Evolutionary conservation across 2,329 filamentous ascomycete species (phyloP).

Genomic region (Cadophora malorum): DNA sequence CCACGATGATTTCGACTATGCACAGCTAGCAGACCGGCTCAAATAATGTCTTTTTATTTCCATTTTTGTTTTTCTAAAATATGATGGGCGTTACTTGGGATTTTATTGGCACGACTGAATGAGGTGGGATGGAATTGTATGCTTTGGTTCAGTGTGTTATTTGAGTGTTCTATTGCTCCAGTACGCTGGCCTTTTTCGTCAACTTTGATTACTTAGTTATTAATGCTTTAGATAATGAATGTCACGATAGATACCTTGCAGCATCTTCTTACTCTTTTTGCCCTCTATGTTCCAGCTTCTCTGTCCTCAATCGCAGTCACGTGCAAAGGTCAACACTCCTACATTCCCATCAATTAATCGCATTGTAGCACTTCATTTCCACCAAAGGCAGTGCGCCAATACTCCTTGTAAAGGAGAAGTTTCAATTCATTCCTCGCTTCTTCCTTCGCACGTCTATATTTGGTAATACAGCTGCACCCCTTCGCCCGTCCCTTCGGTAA

Average conservation of each 20-base stretch:
- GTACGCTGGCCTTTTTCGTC: constrained; percentile 12
- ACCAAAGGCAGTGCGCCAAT: background rate
- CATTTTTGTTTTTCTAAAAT: background rate
- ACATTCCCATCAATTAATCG: background rate
- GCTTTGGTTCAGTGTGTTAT: constrained; percentile 13
- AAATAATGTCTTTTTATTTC: constrained; percentile 21
- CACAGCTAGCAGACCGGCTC: constrained; percentile 27
- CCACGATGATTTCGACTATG: constrained; percentile 33
- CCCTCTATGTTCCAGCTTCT: background rate
- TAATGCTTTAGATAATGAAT: constrained; percentile 16
- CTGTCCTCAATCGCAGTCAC: background rate
- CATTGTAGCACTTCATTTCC: background rate
- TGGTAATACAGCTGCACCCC: constrained; percentile 6
- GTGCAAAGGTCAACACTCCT: background rate
- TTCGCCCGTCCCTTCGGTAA: constrained; percentile 1
- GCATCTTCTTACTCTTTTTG: background rate
- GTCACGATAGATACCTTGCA: background rate
- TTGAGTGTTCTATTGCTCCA: constrained; percentile 8
- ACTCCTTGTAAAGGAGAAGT: constrained; percentile 4
- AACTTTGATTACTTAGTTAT: constrained; percentile 10
- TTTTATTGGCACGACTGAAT: background rate
- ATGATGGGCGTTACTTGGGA: background rate
- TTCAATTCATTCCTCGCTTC: constrained; percentile 11
- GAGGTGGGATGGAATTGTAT: background rate
- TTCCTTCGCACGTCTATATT: background rate